Conservation (phyloP, 176 grass and related monocot species). For the Cenchrus americanus region DNA sequence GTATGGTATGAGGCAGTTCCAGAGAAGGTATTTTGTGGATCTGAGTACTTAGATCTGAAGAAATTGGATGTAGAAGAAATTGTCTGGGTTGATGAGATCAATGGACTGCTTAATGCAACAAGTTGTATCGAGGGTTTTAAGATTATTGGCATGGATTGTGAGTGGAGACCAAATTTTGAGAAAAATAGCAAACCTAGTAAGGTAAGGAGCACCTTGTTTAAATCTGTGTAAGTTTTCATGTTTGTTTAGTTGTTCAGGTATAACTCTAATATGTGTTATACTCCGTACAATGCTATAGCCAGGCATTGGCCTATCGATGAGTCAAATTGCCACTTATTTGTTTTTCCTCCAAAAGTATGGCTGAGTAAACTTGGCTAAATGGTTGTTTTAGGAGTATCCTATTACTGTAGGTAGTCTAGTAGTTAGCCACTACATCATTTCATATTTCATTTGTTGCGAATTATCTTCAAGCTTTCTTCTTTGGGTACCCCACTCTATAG, state of each 20-base stretch:
- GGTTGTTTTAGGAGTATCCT: not conserved
- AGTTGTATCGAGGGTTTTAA: conserved; percentile 83
- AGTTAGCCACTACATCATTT: not conserved
- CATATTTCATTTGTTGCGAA: not conserved
- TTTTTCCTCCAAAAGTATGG: not conserved
- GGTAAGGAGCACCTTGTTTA: conserved; percentile 47
- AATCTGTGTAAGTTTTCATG: conserved; percentile 12
- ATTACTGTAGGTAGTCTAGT: conserved; percentile 2
- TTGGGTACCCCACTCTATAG: not conserved
- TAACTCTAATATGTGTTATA: not conserved
- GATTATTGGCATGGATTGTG: conserved; percentile 88
- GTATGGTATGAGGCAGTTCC: conserved; percentile 48
- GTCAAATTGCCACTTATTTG: not conserved
- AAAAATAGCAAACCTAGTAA: conserved; percentile 85
- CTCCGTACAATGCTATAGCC: not conserved
- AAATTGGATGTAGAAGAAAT: conserved; percentile 76
- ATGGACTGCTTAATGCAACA: conserved; percentile 67
- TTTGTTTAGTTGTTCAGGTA: conserved; percentile 31
- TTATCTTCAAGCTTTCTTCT: conserved; percentile 2
- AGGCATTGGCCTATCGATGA: not conserved
- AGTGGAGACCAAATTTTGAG: conserved; percentile 97
- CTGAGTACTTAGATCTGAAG: conserved; percentile 81
- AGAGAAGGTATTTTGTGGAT: conserved; percentile 54
- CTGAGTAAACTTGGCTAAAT: conserved; percentile 17
- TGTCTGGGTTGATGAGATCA: conserved; percentile 86